Base-by-base conservation (phyloP, 495 filamentous ascomycete genomes). In the Hypoxylon fragiforme region DNA sequence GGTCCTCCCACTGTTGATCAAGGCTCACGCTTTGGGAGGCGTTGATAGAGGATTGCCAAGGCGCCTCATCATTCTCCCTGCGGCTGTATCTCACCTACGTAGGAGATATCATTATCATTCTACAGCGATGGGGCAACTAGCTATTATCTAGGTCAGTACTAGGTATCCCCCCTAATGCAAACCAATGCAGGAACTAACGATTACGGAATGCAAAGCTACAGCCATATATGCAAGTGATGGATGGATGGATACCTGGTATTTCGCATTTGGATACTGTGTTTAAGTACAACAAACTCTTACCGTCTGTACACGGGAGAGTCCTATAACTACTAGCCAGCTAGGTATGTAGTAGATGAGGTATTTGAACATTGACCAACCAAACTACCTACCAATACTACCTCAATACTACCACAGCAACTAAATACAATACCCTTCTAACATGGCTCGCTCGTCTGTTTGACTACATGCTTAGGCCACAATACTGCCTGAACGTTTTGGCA, bases 371-470 rank as follows among this genome's bases (percentile, higher is more conserved):
- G n/a, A n/a, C n/a, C n/a, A n/a, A n/a, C n/a, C n/a, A n/a, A n/a
- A n/a, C n/a, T n/a, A n/a, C n/a, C n/a, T n/a, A n/a, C n/a, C n/a
- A n/a, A n/a, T n/a, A n/a, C n/a, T n/a, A n/a, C n/a, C n/a, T n/a
- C n/a, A n/a, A n/a, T n/a, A n/a, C n/a, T n/a, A n/a, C n/a, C n/a
- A n/a, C n/a, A n/a, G n/a, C n/a, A n/a, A n/a, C n/a, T n/a, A n/a
- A n/a, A n/a, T n/a, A n/a, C n/a, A n/a, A n/a, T n/a, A n/a, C n/a
- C n/a, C n/a, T n/a, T n/a, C n/a, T n/a, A n/a, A n/a, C n/a, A n/a
- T n/a, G n/a, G n/a, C n/a, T n/a, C 30, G 30, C 22, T 46, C 16
- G n/a, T n/a, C 51, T 46, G 57, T 54, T 54, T 60, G 57, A 35
- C 44, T 26, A 20, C 20, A 11, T 15, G 34, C 13, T 52, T 52